Evolutionary conservation across 2,329 filamentous ascomycete genomes (phyloP), one percentile per base, ranked within the genome.

Genomic region (Xylaria sp.): DNA sequence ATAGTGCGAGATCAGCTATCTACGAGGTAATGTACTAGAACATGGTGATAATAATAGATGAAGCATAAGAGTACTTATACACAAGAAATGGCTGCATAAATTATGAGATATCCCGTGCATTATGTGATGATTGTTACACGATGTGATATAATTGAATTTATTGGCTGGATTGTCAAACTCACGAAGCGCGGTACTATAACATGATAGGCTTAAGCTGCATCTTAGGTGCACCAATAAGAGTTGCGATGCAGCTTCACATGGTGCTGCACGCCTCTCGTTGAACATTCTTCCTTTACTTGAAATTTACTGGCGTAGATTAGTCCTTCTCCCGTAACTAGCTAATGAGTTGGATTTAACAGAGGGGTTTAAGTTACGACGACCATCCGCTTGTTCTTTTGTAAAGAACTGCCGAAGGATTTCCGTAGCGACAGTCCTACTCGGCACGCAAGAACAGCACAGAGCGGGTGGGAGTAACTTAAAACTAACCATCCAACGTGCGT

Each of bases 341-440:
- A 48, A 38, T 57, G 33, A 36, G 26, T 11, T 61, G 51, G 33
- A 58, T 33, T 33, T 44, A 57, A 26, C 51, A n/a, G 42, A 23
- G 9, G n/a, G 20, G 40, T 38, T 59, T 23, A 40, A 38, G 17
- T 61, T 51, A 13, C 13, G 31, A 28, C 26, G 28, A 26, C 26
- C 40, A 28, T n/a, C 53, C 44, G 62, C 44, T 38, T 15, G 17
- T 56, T 48, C 31, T 59, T 13, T 46, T 36, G 11, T 7, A n/a
- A n/a, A 20, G 54, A 63, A 67, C 31, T 62, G 28, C 57, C 57
- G 62, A 53, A 61, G 62, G 66, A 60, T 60, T 38, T 44, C 20
- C 23, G 40, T 28, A 33, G 46, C 38, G 9, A 36, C 40, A 56
- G 46, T 44, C 36, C 56, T 57, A 26, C n/a, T 20, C 36, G 38